Evolutionary conservation across 1,284 basidiomycete genomes (phyloP), one percentile per base, ranked within the genome.

Genomic region (Xerocomus amazonicus): DNA sequence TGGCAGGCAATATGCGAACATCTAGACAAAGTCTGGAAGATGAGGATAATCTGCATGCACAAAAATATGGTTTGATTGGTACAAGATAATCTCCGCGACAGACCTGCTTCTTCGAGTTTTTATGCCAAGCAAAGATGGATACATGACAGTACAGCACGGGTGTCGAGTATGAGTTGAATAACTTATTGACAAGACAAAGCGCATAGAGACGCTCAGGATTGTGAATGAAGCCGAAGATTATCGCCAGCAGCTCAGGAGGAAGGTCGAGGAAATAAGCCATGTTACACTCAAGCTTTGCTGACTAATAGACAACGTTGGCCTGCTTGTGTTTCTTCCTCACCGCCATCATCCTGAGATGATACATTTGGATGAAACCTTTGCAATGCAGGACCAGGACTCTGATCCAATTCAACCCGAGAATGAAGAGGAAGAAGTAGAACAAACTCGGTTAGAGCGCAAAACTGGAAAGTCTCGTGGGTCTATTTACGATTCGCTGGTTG

Each of bases 71-170:
- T 39, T 34, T 9, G 9, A 29, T 16, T 10, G 27, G 17, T 12
- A 2, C 12, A 33, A 43, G 14, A 31, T 23, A 39, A 39, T 42
- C 23, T 36, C 12, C 17, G 26, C 9, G 43, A 54, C 51, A 43
- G 28, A 83, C 86, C 72, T 75, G 83, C 6, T 55, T 59, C 58
- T 85, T 87, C 9, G 73, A 74, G 32, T 80, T 73, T 53, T 72
- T 81, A 47, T 87, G 77, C 86, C 84, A 87, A 14, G 83, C 74
- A 63, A 80, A 83, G 42, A 88, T 79, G 43, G 71, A 73, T 13
- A 80, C 70, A 12, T 73, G 71, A 26, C 74, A 68, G 56, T 88
- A 89, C 16, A 89, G 68, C 19, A 66, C 54, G 12, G 74, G 70
- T 0, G 70, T 64, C 0, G 77, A 72, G 56, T 80, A 80, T 1